Conservation (phyloP, 306 rosid species). For the Dryas alaskensis region DNA sequence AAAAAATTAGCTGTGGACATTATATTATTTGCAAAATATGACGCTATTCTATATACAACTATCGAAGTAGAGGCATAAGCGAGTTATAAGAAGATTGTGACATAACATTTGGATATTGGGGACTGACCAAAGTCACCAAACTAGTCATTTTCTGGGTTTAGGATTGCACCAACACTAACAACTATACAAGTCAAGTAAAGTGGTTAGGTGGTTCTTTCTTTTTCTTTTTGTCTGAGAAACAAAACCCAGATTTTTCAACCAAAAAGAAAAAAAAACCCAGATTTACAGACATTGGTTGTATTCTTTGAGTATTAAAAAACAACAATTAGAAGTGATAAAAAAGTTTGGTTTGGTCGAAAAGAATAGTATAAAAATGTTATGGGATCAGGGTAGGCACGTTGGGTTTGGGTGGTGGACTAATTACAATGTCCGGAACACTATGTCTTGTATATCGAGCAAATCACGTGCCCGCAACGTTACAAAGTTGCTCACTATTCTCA, state of each 20-base stretch:
- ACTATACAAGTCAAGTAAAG: background rate
- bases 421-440: background rate
- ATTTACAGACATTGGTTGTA: too few relatives aligned
- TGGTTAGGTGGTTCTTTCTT: background rate
- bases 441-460: slow-evolving; percentile 21
- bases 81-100: background rate
- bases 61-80: too few relatives aligned
- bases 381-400: slow-evolving; percentile 16
- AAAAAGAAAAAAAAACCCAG: too few relatives aligned
- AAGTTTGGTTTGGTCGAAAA: background rate
- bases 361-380: background rate
- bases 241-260: too few relatives aligned
- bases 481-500: background rate
- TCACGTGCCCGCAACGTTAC: slow-evolving; percentile 48
- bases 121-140: background rate
- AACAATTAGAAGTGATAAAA: too few relatives aligned
- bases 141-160: background rate
- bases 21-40: too few relatives aligned
- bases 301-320: too few relatives aligned
- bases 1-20: too few relatives aligned
- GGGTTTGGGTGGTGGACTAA: background rate
- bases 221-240: too few relatives aligned
- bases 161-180: background rate
- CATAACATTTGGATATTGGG: background rate
- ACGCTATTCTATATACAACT: too few relatives aligned